Base-by-base conservation (phyloP, 73 alveolate genomes). In the Paramecium pentaurelia region DNA sequence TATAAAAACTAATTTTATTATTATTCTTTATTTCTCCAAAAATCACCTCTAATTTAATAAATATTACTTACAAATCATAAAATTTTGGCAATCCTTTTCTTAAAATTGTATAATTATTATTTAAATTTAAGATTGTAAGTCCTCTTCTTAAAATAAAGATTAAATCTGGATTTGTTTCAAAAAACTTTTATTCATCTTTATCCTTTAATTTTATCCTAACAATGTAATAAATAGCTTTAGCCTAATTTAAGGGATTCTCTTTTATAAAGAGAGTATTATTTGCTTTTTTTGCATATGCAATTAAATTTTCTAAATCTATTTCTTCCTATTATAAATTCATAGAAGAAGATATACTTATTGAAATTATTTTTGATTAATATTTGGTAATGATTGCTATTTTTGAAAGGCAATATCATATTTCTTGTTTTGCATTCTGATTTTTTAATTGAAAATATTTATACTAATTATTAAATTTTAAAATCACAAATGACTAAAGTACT, bases 71-170 rank as follows among this genome's bases (percentile, higher is more conserved):
- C 77, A 60, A 64, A 32, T 64, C 84, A 32, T 64, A 64, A 64
- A 64, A 64, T 27, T 64, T 64, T 64, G 84, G 84, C 1, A 64
- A 27, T 27, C 84, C 84, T 64, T 64, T 64, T 64, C 84, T 64
- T 4, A 54, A 54, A 64, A 64, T 64, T 11, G 27, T 32, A 25
- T 64, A 64, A 64, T 12, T 32, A 64, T 28, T 64, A 32, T 28
- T 42, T 2, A 28, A 14, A 64, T 64, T 25, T 34, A 64, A 34
- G 1, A 64, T 64, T 6, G 84, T 64, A 2, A 64, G 49, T 6
- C 84, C 84, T 64, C 84, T 64, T 64, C 84, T 64, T 32, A 32
- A 64, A 12, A 64, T 25, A 12, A 3, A 28, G 7, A 64, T 28
- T 32, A 64, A 64, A 3, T 64, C 42, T 64, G 84, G 84, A 64